These are phyloP conservation scores for Wickerhamomyces ciferrii DNA, from an alignment of 805 yeast genomes.

Conservation along the genomic window DNA sequence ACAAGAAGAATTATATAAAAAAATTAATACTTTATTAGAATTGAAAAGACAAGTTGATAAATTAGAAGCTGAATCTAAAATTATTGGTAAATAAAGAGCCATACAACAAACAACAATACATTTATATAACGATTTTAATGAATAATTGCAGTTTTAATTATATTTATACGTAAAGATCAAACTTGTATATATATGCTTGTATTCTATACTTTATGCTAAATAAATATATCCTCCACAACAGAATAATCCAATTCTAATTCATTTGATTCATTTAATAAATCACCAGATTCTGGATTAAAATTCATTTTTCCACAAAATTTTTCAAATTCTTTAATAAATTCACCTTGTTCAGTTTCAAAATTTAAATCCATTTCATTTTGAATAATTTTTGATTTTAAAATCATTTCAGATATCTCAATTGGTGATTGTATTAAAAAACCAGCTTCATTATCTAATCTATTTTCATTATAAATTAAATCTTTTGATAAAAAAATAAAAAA, in stretches of 20 bases:
- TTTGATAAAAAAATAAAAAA: not conserved
- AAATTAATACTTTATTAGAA: constrained; percentile 70
- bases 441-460: not conserved
- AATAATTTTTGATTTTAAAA: not conserved
- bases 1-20: constrained; percentile 69
- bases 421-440: not conserved
- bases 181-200: too few species aligned
- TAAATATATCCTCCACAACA: too few species aligned
- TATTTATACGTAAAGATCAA: too few species aligned
- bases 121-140: too few species aligned
- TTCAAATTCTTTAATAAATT: not conserved
- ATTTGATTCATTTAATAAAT: not conserved
- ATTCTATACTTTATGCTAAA: too few species aligned
- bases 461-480: not conserved
- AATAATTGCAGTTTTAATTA: too few species aligned
- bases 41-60: constrained; percentile 85
- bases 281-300: not conserved
- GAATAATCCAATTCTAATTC: not conserved
- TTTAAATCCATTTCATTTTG: not conserved
- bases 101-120: not conserved
- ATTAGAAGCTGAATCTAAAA: constrained; percentile 68
- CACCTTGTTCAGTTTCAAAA: not conserved
- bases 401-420: not conserved
- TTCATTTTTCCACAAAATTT: not conserved
- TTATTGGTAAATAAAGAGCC: constrained; percentile 15